These are phyloP conservation scores for Termitomyces bulborhizus DNA, from an alignment of 768 basidiomycete species.

Conservation along the genomic window DNA sequence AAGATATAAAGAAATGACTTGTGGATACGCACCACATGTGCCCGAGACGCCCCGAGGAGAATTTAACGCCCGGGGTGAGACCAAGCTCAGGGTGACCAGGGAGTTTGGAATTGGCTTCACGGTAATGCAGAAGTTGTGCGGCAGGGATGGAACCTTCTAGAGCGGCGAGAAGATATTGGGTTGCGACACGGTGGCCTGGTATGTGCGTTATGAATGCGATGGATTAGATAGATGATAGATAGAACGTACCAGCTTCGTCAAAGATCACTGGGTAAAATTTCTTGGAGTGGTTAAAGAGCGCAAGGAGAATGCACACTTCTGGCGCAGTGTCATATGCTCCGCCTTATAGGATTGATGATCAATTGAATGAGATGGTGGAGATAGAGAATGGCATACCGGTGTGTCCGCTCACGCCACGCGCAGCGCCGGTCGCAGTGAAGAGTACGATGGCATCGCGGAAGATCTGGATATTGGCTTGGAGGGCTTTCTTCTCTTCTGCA, in stretches of 20 bases:
- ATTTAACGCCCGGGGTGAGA: slow-evolving; percentile 88
- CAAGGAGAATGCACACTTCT: slow-evolving; percentile 75
- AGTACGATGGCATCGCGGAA: slow-evolving; percentile 81
- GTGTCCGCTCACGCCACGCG: slow-evolving; percentile 83
- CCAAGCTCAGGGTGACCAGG: slow-evolving; percentile 90
- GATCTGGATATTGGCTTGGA: slow-evolving; percentile 70
- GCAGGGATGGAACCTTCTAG: slow-evolving; percentile 65
- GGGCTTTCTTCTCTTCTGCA: slow-evolving; percentile 48
- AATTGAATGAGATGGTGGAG: not conserved
- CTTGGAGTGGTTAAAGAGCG: slow-evolving; percentile 60
- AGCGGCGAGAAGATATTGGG: slow-evolving; percentile 80
- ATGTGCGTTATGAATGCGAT: not conserved
- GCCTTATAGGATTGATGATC: slow-evolving; percentile 23
- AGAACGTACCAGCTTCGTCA: slow-evolving; percentile 68
- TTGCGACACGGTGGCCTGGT: slow-evolving; percentile 83
- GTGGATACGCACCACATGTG: slow-evolving; percentile 64
- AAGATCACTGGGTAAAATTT: slow-evolving; percentile 67
- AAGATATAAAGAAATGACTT: not conserved
- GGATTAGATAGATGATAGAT: not conserved
- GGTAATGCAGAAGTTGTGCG: slow-evolving; percentile 80
- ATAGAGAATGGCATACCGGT: slow-evolving; percentile 35
- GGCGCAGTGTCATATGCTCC: slow-evolving; percentile 76
- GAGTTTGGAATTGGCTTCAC: slow-evolving; percentile 79
- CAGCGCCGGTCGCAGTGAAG: slow-evolving; percentile 83
- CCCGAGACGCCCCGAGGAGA: slow-evolving; percentile 88